Percentiles rank a stretch among this genome's conserved stretches.
Evolutionary conservation across 1,284 basidiomycete genomes (phyloP).

Genomic region (Cryptococcus sp.): DNA sequence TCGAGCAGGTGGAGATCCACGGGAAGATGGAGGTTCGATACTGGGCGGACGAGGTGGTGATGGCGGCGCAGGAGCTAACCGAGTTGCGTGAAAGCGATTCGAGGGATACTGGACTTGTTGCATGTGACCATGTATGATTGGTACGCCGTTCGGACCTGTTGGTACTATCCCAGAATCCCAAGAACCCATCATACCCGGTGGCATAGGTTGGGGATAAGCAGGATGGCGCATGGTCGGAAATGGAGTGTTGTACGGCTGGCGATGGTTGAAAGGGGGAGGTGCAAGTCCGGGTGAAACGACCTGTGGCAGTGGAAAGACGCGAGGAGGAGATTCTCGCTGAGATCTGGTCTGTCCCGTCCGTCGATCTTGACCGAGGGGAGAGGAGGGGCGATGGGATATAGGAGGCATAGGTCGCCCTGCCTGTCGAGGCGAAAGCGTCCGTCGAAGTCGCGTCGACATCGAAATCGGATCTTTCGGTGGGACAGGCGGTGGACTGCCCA

Average conservation of each 20-base stretch:
- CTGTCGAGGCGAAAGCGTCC: not conserved
- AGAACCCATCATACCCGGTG: not conserved
- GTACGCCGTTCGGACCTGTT: not conserved
- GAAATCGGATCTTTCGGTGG: conserved; percentile 14
- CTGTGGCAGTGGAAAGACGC: too few relatives aligned
- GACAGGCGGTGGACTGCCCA: conserved; percentile 11
- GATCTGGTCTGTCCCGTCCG: too few relatives aligned
- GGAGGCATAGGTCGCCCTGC: too few relatives aligned
- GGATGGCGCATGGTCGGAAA: not conserved
- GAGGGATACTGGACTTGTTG: too few relatives aligned
- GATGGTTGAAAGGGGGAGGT: not conserved
- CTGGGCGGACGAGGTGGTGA: conserved; percentile 6
- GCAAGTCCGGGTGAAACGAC: too few relatives aligned
- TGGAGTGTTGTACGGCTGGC: not conserved
- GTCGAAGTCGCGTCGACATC: not conserved
- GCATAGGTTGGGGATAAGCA: not conserved
- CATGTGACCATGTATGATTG: not conserved
- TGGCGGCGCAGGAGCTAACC: not conserved
- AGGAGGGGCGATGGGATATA: not conserved
- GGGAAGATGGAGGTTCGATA: conserved; percentile 5
- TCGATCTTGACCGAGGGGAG: not conserved
- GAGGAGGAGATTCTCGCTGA: too few relatives aligned
- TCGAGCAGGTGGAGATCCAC: conserved; percentile 1
- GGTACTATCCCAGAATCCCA: not conserved
- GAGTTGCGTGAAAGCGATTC: not conserved